Base-by-base conservation (phyloP, 2,329 filamentous ascomycete genomes). In the Cryphonectria radicalis region DNA sequence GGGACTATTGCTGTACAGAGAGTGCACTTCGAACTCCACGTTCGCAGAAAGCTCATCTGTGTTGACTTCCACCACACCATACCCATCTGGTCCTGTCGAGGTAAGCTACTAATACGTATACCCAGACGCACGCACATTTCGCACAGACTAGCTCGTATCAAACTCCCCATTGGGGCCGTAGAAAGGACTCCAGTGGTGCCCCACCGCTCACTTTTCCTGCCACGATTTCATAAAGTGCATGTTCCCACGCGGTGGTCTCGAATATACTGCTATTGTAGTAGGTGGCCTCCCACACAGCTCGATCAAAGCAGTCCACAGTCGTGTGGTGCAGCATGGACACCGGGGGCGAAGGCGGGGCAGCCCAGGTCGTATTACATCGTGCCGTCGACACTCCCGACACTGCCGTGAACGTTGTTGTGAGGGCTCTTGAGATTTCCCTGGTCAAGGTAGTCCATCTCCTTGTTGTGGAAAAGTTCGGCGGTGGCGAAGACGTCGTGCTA, bases 31-130 rank as follows among this genome's bases (percentile, higher is more conserved):
- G 0, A 88, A 86, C 57, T 89, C 85, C 55, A 93, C 82, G 76
- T 92, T 92, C 73, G 87, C 86, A 46, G 84, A 83, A 65, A 93
- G 78, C 75, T 91, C 84, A 73, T 89, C 83, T 4, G 87, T 80
- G 7, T 85, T 85, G 79, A 89, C 55, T 10, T n/a, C 88, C 46
- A 83, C 85, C 65, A 79, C 17, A 55, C n/a, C n/a, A n/a, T n/a
- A n/a, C n/a, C n/a, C n/a, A n/a, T n/a, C n/a, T n/a, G n/a, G n/a
- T n/a, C n/a, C n/a, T n/a, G n/a, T n/a, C n/a, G n/a, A n/a, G n/a
- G n/a, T n/a, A n/a, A n/a, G n/a, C n/a, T n/a, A n/a, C n/a, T n/a
- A n/a, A n/a, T n/a, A n/a, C n/a, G n/a, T n/a, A n/a, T n/a, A n/a
- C n/a, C n/a, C n/a, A n/a, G n/a, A n/a, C n/a, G n/a, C 74, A 32